Conservation (phyloP, 345 rosid species). For the Dovyalis caffra region DNA sequence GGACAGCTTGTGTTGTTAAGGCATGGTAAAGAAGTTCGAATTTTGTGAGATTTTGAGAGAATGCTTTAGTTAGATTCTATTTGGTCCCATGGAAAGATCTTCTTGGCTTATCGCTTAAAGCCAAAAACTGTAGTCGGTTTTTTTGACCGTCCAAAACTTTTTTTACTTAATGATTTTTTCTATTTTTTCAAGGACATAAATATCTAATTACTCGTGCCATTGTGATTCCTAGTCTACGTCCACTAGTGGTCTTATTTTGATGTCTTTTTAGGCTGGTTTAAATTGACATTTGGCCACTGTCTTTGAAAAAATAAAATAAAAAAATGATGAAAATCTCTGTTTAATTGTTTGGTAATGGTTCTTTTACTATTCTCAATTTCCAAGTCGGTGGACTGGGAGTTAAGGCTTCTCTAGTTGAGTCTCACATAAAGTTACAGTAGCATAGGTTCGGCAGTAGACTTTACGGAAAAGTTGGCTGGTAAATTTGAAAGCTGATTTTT, state of each 20-base stretch:
- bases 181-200: too few species aligned
- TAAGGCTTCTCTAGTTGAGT: neutral
- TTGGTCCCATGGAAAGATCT: conserved; percentile 15
- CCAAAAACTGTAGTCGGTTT: neutral
- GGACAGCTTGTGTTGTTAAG: conserved; percentile 9
- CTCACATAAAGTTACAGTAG: neutral
- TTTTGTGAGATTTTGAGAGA: neutral
- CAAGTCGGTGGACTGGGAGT: neutral
- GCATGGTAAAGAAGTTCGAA: neutral
- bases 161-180: neutral
- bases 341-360: neutral
- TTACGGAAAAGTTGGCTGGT: conserved; percentile 1
- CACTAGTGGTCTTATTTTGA: neutral
- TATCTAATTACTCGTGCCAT: neutral
- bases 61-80: neutral
- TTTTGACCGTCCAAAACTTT: conserved; percentile 9
- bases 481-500: conserved; percentile 4
- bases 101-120: neutral
- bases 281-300: neutral
- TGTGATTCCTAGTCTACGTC: neutral
- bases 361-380: neutral
- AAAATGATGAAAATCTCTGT: neutral
- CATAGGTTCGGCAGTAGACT: conserved; percentile 1
- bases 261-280: neutral
- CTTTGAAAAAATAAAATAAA: neutral